Conservation (phyloP, 768 basidiomycete species). For the Exsudoporus frostii region DNA sequence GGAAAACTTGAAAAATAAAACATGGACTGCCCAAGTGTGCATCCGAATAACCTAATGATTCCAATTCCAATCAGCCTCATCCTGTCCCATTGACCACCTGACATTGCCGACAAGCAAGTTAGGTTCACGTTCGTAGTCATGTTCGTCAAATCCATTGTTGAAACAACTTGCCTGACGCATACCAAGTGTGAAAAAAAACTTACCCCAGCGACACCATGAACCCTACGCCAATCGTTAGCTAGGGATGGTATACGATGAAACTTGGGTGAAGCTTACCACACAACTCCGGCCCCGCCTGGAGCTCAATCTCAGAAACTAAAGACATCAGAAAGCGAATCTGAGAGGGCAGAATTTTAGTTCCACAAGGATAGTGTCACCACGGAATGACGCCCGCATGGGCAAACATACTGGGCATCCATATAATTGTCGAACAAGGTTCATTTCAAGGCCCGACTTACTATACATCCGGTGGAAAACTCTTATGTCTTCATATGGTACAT, state of each 20-base stretch:
- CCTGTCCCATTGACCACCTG: too few relatives aligned
- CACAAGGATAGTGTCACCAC: too few relatives aligned
- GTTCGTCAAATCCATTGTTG: neutral
- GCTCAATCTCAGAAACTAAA: neutral
- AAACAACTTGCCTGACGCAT: neutral
- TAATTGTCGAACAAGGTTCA: neutral
- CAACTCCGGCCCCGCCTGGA: neutral
- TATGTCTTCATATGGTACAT: neutral
- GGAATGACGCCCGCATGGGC: too few relatives aligned
- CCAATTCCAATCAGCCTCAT: neutral
- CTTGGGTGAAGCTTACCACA: conserved; percentile 2
- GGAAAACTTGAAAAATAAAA: conserved; percentile 8
- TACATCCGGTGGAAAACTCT: neutral
- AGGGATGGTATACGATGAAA: neutral
- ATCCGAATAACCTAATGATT: conserved; percentile 3
- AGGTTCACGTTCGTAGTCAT: neutral
- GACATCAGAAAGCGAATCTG: neutral
- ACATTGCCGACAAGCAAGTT: neutral
- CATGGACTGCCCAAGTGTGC: conserved; percentile 4
- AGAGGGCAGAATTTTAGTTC: neutral
- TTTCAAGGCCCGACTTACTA: neutral
- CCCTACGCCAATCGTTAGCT: neutral
- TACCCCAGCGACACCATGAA: conserved; percentile 2
- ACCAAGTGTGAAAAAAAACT: neutral
- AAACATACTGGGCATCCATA: neutral